Percentiles rank a stretch among this genome's conserved stretches.
Conservation (phyloP, 2,329 filamentous ascomycete genomes). For the Xylariaceae sp. region DNA sequence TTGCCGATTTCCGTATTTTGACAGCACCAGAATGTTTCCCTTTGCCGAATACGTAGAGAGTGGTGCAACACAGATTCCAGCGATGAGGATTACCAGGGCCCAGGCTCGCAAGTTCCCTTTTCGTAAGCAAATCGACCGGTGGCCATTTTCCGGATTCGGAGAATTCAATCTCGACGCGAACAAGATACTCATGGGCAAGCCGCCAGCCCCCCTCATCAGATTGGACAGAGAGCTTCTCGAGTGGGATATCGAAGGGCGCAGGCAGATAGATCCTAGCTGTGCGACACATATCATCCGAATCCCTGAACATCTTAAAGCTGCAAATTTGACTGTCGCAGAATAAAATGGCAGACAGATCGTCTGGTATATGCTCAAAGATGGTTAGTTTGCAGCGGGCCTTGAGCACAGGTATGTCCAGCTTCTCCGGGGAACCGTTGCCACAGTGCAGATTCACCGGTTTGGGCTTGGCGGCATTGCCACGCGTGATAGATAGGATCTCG, state of each 20-base stretch:
- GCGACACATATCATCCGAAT: slow-evolving; percentile 43
- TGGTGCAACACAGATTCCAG: slow-evolving; percentile 28
- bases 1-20: slow-evolving; percentile 22
- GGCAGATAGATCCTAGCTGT: slow-evolving; percentile 49
- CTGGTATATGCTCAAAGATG: slow-evolving; percentile 34
- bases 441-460: slow-evolving; percentile 36
- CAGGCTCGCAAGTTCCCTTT: slow-evolving; percentile 25
- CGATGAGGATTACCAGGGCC: slow-evolving; percentile 26
- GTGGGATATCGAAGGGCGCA: slow-evolving; percentile 50
- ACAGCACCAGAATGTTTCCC: slow-evolving; percentile 26
- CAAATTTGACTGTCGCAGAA: slow-evolving; percentile 56
- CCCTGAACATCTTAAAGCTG: slow-evolving; percentile 49
- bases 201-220: slow-evolving; percentile 46
- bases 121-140: slow-evolving; percentile 41
- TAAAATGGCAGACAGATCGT: slow-evolving; percentile 41
- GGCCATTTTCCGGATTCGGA: slow-evolving; percentile 51
- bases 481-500: slow-evolving; percentile 52
- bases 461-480: slow-evolving; percentile 45
- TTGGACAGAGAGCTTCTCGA: slow-evolving; percentile 50
- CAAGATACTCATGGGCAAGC: slow-evolving; percentile 48
- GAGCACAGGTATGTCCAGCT: slow-evolving; percentile 35
- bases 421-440: slow-evolving; percentile 34
- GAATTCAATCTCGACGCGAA: slow-evolving; percentile 53
- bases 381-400: slow-evolving; percentile 44
- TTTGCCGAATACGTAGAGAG: slow-evolving; percentile 31